phyloP scores from a whole-genome alignment of 208 protist species.

The Leishmania gerbilli region DNA sequence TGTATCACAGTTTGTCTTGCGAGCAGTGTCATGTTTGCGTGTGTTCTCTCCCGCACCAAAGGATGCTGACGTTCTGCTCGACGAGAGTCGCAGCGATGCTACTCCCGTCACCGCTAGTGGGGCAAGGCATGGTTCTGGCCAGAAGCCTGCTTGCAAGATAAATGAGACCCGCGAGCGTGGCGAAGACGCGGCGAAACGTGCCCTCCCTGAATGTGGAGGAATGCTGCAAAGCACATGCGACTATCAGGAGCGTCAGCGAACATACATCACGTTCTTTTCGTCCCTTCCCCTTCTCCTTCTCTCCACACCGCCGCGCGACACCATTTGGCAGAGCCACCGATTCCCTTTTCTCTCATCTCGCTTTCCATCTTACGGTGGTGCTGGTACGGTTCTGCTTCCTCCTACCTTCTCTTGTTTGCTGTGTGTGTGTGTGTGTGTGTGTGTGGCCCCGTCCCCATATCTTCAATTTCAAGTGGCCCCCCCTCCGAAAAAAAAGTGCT shows the following conservation, averaged over 20 bases:
- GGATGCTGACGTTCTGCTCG: background rate
- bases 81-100: background rate
- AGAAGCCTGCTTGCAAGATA: background rate
- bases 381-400: background rate
- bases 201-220: background rate
- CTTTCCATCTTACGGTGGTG: background rate
- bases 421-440: too few relatives aligned
- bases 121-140: background rate
- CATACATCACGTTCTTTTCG: background rate
- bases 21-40: too few relatives aligned
- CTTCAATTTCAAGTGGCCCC: too few relatives aligned
- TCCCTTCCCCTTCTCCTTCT: background rate
- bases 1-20: background rate
- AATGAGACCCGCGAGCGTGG: background rate
- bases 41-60: background rate
- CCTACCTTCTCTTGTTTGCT: background rate
- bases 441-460: too few relatives aligned
- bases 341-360: background rate
- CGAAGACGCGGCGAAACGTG: background rate
- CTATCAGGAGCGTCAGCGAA: background rate
- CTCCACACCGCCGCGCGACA: background rate
- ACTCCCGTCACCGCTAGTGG: background rate
- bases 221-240: background rate
- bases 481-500: too few relatives aligned
- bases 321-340: background rate